Evolutionary conservation across 1,284 basidiomycete species (phyloP).

Genomic region (Rhodofomes roseus): DNA sequence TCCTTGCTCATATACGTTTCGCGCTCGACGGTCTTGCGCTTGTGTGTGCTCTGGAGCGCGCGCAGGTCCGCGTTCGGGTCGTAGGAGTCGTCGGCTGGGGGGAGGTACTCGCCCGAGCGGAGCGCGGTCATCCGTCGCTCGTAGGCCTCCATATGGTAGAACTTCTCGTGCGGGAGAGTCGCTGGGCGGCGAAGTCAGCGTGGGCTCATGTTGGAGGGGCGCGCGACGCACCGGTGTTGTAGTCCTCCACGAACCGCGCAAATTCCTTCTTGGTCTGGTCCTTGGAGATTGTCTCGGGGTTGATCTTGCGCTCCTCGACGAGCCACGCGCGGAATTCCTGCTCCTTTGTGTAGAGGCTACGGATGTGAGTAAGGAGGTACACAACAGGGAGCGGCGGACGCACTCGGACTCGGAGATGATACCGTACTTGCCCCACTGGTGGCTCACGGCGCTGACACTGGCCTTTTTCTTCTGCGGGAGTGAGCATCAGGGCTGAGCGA

Average conservation of each 20-base stretch:
- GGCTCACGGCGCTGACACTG: slow-evolving; percentile 44
- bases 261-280: slow-evolving; percentile 86
- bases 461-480: slow-evolving; percentile 51
- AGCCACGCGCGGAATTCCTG: slow-evolving; percentile 88
- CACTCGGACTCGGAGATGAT: slow-evolving; percentile 82
- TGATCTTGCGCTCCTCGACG: slow-evolving; percentile 83
- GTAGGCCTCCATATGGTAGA: slow-evolving; percentile 82
- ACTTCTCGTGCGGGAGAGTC: slow-evolving; percentile 88
- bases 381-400: slow-evolving; percentile 29
- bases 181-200: slow-evolving; percentile 40
- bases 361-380: neutral
- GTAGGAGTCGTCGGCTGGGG: slow-evolving; percentile 64
- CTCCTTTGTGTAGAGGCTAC: slow-evolving; percentile 73
- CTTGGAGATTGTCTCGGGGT: slow-evolving; percentile 81
- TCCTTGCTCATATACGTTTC: slow-evolving; percentile 76
- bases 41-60: slow-evolving; percentile 63
- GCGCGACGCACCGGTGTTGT: slow-evolving; percentile 69
- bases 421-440: slow-evolving; percentile 87
- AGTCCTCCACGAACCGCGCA: slow-evolving; percentile 77
- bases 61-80: slow-evolving; percentile 79
- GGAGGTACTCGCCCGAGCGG: slow-evolving; percentile 74
- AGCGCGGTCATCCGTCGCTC: slow-evolving; percentile 79
- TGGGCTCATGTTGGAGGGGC: neutral
- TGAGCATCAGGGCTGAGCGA: neutral
- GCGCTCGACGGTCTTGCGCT: slow-evolving; percentile 56